Conservation (phyloP, 208 protist species). For the Leptomonas pyrrhocoris region DNA sequence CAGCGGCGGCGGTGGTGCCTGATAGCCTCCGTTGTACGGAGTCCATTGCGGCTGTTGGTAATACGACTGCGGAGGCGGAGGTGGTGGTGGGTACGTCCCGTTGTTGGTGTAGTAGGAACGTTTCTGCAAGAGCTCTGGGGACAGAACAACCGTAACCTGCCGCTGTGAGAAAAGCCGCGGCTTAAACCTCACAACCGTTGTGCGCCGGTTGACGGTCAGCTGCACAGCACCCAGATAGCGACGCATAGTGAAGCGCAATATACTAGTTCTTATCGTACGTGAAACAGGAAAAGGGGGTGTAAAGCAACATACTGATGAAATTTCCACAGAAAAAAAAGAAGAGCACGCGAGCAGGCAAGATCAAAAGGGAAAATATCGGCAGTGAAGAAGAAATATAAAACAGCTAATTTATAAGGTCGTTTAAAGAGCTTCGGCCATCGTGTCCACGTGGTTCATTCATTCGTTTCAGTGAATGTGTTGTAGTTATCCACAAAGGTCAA, state of each 20-base stretch:
- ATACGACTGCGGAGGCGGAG: constrained; percentile 36
- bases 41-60: constrained; percentile 23
- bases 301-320: not conserved
- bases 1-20: constrained; percentile 21
- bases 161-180: not conserved
- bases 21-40: constrained; percentile 22
- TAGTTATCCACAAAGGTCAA: no score
- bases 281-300: not conserved
- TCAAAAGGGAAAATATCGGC: not conserved
- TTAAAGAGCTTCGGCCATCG: no score
- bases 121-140: constrained; percentile 30
- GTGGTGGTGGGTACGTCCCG: constrained; percentile 48
- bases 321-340: not conserved
- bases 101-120: constrained; percentile 41
- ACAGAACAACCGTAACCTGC: constrained; percentile 30
- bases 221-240: constrained; percentile 17
- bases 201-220: constrained; percentile 26
- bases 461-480: no score
- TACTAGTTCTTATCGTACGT: not conserved
- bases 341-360: not conserved
- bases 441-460: no score
- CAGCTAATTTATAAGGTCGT: no score
- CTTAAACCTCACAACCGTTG: constrained; percentile 21
- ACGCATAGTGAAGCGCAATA: constrained; percentile 10
- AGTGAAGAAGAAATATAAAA: not conserved